Conservation (phyloP, 2,329 filamentous ascomycete genomes). For the Aureobasidium lini region DNA sequence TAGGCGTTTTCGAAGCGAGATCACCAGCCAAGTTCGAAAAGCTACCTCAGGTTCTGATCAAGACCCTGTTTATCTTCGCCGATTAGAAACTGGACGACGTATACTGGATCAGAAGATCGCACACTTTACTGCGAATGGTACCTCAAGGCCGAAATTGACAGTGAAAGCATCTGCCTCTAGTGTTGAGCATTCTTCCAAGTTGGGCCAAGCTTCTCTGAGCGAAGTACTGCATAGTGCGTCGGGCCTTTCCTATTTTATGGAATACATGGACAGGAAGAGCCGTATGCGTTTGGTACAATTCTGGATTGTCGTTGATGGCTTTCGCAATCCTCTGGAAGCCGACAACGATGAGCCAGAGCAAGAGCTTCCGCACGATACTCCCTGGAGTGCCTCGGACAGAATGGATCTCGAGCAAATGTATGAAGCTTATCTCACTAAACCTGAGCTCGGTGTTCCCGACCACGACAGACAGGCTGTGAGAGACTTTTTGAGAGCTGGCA, state of each 20-base stretch:
- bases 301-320: constrained; percentile 95
- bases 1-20: constrained; percentile 81
- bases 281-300: constrained; percentile 91
- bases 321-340: constrained; percentile 88
- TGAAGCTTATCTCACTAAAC: constrained; percentile 75
- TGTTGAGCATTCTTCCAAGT: constrained; percentile 43
- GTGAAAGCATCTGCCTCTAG: constrained; percentile 28
- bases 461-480: constrained; percentile 63
- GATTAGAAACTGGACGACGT: constrained; percentile 84
- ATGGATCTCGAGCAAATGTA: constrained; percentile 86
- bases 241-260: constrained; percentile 97
- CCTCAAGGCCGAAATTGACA: constrained; percentile 29
- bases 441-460: constrained; percentile 70
- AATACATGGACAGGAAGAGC: constrained; percentile 91
- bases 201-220: constrained; percentile 68
- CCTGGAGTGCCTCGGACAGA: constrained; percentile 78
- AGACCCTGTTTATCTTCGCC: constrained; percentile 78
- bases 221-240: constrained; percentile 87
- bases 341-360: constrained; percentile 61
- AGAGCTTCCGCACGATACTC: constrained; percentile 40
- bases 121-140: constrained; percentile 64
- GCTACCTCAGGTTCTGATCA: constrained; percentile 67
- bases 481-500: constrained; percentile 71
- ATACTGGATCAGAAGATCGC: constrained; percentile 85
- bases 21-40: constrained; percentile 83